Evolutionary conservation across 805 yeast species (phyloP), one percentile per base, ranked within the genome.

Genomic region (Kodamaea kakaduensis): DNA sequence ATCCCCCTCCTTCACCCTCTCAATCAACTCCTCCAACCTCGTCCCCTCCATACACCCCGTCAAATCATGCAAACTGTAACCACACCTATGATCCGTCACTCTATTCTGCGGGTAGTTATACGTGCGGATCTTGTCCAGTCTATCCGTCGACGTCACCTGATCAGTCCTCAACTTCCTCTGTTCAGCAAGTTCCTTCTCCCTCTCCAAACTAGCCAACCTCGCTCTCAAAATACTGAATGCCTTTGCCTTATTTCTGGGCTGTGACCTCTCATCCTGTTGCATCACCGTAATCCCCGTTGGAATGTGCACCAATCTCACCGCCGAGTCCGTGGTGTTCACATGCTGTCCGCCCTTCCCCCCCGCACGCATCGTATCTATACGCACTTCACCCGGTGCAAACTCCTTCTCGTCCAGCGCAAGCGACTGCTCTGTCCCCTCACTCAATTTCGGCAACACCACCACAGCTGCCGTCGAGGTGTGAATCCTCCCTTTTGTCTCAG

Each of bases 331-430:
- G 9, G 96, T 90, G 54, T 90, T 90, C 23, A 90, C 98, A 54
- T 90, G 97, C 64, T 90, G 98, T 0, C 98, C 98, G 38, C 98
- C 98, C 44, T 93, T 83, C 3, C 98, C 98, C 37, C 95, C 79
- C 1, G 97, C 86, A 47, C 98, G 71, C 96, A 90, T 93, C n/a
- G 93, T 88, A 55, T 93, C 98, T 3, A 93, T 78, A 38, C 96
- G 72, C 15, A 93, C 78, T 50, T 93, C 98, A 2, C 84, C 95
- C 0, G 89, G 85, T 13, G 77, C 78, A 58, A 93, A 87, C 38
- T 75, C 75, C 26, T 90, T 64, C 48, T 84, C 90, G 36, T 75
- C 76, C 7, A 61, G 66, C 14, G 57, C 55, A 22, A 67, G 59
- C 5, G 76, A 66, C 22, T 48, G 50, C 41, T 71, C 77, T 14